Percentiles rank a stretch among this genome's conserved stretches.
These are phyloP conservation scores for Saccharomycopsis phalli DNA, from an alignment of 1,139 yeast species.

Conservation along the genomic window DNA sequence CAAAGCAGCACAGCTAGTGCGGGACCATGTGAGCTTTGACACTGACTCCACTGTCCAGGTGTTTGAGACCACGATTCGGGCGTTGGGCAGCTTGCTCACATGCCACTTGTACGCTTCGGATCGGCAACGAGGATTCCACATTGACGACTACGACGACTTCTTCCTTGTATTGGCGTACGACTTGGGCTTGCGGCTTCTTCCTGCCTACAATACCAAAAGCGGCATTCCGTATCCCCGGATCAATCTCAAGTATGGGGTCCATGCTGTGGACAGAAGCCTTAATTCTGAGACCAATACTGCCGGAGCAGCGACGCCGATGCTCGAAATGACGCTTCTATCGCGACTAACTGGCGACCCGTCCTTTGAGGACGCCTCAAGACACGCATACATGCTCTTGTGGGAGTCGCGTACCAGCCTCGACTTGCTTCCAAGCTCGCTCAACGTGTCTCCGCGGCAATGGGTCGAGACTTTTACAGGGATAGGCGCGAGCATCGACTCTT, in stretches of 20 bases:
- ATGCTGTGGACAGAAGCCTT: constrained; percentile 27
- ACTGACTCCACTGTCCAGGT: constrained; percentile 72
- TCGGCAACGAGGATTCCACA: constrained; percentile 36
- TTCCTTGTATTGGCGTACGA: constrained; percentile 61
- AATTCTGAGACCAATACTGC: constrained; percentile 69
- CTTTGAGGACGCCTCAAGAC: constrained; percentile 54
- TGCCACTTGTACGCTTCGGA: constrained; percentile 70
- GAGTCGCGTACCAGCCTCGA: constrained; percentile 49
- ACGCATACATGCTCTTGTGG: constrained; percentile 70
- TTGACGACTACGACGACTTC: constrained; percentile 55
- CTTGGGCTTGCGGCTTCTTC: constrained; percentile 56
- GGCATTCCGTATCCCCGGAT: constrained; percentile 69
- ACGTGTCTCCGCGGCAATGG: constrained; percentile 51
- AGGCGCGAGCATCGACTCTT: constrained; percentile 93
- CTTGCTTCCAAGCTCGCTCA: constrained; percentile 70
- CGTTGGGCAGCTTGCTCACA: constrained; percentile 70
- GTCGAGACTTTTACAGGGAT: constrained; percentile 60
- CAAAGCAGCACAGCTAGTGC: constrained; percentile 39
- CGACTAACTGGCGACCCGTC: constrained; percentile 63
- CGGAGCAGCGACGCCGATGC: constrained; percentile 75
- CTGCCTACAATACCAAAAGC: constrained; percentile 53
- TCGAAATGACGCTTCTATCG: constrained; percentile 71
- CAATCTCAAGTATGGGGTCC: constrained; percentile 47
- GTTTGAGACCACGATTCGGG: constrained; percentile 74
- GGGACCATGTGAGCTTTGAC: constrained; percentile 39